Base-by-base conservation (phyloP, 163 green algal genomes). In the Smithsoniella earleae region DNA sequence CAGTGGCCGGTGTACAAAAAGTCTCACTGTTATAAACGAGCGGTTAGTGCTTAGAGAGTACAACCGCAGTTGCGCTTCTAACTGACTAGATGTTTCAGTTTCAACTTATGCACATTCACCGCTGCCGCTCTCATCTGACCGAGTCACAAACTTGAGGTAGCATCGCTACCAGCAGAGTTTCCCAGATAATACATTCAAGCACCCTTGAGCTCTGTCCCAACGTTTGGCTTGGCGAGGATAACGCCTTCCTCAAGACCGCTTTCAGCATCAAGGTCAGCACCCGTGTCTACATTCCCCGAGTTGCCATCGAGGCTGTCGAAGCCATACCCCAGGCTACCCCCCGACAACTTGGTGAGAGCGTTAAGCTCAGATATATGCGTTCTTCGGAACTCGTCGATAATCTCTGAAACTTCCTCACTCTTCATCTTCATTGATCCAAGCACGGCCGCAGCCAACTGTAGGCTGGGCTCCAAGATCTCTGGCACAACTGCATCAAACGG, bases 381-480 rank as follows among this genome's bases (percentile, higher is more conserved):
- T 18, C 81, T 74, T 18, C 89, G 77, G 82, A 92, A 94, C 44
- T 74, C 75, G 38, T 88, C 82, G 66, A 95, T 84, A 10, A 85
- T 83, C 43, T 83, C 66, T 2, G 79, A 79, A 1, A 95, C 86
- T 45, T 95, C 89, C 25, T 89, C 86, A 43, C 81, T 66, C 22
- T 85, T 82, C 76, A 95, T 82, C 46, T 90, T 85, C 10, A 90
- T 49, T 76, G 86, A 75, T 13, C 31, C 33, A 5, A 98, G 85
- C 74, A 97, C 86, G 6, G 90, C 91, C 3, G 91, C 89, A 4
- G 91, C 92, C 66, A 99, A 86, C 86, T 98, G 94, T 77, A 99
- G 86, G 28, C 78, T 89, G 0, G 95, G 95, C 82, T 98, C 95
- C 58, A 99, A 81, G 3, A 89, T 96, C 86, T 99, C 95, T 10